These are phyloP conservation scores for Sanguinoderma infundibulare DNA, from an alignment of 1,284 basidiomycete genomes.

Conservation along the genomic window DNA sequence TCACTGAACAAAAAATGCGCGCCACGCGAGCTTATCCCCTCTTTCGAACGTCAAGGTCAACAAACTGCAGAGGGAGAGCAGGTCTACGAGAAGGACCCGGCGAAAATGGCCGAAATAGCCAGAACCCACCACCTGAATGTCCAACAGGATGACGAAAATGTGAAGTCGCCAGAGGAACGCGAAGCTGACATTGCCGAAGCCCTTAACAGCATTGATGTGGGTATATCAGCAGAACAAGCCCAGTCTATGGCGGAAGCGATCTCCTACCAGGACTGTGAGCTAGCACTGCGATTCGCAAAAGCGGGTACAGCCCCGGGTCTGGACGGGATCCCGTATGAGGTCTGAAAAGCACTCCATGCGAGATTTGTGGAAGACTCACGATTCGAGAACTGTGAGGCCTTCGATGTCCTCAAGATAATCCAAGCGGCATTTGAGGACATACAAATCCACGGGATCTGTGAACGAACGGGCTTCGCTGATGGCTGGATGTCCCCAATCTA, in stretches of 20 bases:
- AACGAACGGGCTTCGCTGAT: conserved; percentile 25
- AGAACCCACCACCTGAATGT: neutral
- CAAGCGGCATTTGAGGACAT: conserved; percentile 25
- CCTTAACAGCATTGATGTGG: too few relatives aligned
- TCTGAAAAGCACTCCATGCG: conserved; percentile 23
- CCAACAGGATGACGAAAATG: neutral
- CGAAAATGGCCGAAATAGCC: conserved; percentile 8
- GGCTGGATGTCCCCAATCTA: conserved; percentile 42
- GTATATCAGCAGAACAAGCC: too few relatives aligned
- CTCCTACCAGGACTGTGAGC: too few relatives aligned
- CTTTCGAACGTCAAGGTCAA: neutral
- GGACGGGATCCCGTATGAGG: conserved; percentile 28
- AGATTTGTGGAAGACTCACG: neutral
- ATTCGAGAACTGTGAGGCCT: neutral
- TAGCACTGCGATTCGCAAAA: neutral
- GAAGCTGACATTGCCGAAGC: neutral
- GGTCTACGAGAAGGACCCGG: neutral
- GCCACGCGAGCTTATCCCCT: conserved; percentile 4
- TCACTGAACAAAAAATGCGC: conserved; percentile 17
- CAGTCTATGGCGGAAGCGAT: too few relatives aligned
- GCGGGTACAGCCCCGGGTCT: conserved; percentile 19
- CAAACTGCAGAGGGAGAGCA: neutral
- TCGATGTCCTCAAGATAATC: conserved; percentile 21
- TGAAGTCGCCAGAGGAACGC: neutral
- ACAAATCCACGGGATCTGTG: conserved; percentile 16